Base-by-base conservation (phyloP, 352 stramenopile species). In the Phytopythium mirpurense region DNA sequence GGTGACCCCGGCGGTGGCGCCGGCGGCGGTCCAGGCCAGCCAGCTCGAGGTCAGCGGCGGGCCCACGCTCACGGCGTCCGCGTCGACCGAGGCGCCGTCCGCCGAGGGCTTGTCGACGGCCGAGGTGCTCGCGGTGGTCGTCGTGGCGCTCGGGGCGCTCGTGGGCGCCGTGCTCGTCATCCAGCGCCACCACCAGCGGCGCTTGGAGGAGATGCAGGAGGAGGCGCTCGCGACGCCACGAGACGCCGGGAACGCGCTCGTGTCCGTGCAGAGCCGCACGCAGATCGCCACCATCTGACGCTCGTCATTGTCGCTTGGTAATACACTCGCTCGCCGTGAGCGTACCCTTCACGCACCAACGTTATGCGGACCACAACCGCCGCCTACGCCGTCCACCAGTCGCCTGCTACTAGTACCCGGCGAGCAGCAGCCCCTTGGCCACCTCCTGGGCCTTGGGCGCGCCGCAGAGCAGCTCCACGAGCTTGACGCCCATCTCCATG, bases 401-500 rank as follows among this genome's bases (percentile, higher is more conserved):
- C n/a, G n/a, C n/a, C n/a, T n/a, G n/a, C n/a, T n/a, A n/a, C n/a
- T 18, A 54, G 35, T 54, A 54, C 11, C 48, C 48, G 3, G 59
- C 47, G n/a, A 73, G 70, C n/a, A 89, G 65, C 29, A 89, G 57
- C 19, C 62, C 78, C 44, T 82, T 71, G 23, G 83, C 80, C 18
- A 91, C 80, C n/a, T 67, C 31, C 9, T 69, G 64, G 0, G 81
- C 80, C 53, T 86, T 87, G 19, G 88, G 68, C 37, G 72, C 67
- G 29, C 74, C 74, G 27, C 66, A 74, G 10, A 93, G 72, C 44
- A 91, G 56, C 60, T 89, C 78, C 41, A 93, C 78, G 27, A 93
- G 74, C 67, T 89, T 89, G 38, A 93, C 63, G 8, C 76, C 80
- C 76, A 93, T 89, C 21, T 74, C 74, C 80, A 93, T 93, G 18